phyloP scores from a whole-genome alignment of 257 asterid genomes.

The Capsicum pubescens region DNA sequence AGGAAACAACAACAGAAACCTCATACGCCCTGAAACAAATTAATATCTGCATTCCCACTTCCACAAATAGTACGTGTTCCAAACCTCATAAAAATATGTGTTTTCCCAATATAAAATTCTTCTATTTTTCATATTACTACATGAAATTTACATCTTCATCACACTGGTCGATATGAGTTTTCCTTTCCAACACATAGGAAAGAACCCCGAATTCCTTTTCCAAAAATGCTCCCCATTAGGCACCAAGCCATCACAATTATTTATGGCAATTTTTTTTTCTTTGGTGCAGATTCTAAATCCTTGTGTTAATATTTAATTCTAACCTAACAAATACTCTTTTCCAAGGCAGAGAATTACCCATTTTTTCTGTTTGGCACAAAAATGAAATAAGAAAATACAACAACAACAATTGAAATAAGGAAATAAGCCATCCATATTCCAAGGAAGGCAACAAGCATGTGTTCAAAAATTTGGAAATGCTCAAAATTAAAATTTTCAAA shows the following conservation, averaged over 20 bases:
- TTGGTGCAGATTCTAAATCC: not conserved
- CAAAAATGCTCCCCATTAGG: no score
- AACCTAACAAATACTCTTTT: not conserved
- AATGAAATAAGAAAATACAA: not conserved
- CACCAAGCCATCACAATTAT: no score
- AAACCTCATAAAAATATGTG: not conserved
- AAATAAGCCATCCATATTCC: not conserved
- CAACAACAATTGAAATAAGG: no score
- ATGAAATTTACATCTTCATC: not conserved
- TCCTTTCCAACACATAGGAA: not conserved
- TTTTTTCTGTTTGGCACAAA: not conserved
- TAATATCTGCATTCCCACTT: not conserved
- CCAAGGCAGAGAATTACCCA: not conserved
- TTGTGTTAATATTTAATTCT: not conserved
- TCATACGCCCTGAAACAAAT: not conserved
- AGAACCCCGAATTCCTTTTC: not conserved
- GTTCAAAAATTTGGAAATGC: not conserved
- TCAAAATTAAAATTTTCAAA: not conserved
- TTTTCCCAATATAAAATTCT: not conserved
- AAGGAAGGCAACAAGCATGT: slow-evolving; percentile 1
- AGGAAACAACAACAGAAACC: not conserved
- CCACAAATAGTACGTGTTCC: not conserved
- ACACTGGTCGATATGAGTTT: not conserved
- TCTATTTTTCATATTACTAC: not conserved
- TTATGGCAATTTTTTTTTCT: not conserved